These are phyloP conservation scores for Dendrocalamus sinicus DNA, from an alignment of 176 grass and related monocot genomes.

Conservation along the genomic window DNA sequence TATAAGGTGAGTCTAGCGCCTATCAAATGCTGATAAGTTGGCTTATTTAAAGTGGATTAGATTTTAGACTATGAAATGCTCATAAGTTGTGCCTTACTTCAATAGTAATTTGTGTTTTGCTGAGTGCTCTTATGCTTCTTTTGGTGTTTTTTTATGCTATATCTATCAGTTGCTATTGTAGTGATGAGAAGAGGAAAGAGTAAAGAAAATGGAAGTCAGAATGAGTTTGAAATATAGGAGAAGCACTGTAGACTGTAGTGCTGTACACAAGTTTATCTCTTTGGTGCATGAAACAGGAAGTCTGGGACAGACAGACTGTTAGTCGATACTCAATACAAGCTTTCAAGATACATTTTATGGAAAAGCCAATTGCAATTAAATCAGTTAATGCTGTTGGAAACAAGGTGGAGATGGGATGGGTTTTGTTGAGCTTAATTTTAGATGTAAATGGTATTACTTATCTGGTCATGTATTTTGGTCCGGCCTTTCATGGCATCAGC, in stretches of 20 bases:
- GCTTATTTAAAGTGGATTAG: background rate
- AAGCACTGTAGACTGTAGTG: slow-evolving; percentile 5
- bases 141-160: slow-evolving; percentile 2
- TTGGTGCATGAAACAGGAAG: background rate
- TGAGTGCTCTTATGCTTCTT: background rate
- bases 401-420: background rate
- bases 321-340: background rate
- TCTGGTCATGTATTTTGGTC: background rate
- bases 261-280: background rate
- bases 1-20: background rate
- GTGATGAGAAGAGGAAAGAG: background rate
- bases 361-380: background rate
- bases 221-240: background rate
- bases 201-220: background rate
- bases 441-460: background rate
- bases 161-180: background rate
- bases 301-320: background rate
- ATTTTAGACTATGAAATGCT: background rate
- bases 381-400: background rate
- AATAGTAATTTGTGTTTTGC: slow-evolving; percentile 19
- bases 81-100: background rate
- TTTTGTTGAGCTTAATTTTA: background rate
- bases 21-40: background rate
- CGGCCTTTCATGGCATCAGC: background rate
- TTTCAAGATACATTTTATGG: background rate